These are phyloP conservation scores for Mallotus nudiflorus DNA, from an alignment of 345 rosid species.

Conservation along the genomic window DNA sequence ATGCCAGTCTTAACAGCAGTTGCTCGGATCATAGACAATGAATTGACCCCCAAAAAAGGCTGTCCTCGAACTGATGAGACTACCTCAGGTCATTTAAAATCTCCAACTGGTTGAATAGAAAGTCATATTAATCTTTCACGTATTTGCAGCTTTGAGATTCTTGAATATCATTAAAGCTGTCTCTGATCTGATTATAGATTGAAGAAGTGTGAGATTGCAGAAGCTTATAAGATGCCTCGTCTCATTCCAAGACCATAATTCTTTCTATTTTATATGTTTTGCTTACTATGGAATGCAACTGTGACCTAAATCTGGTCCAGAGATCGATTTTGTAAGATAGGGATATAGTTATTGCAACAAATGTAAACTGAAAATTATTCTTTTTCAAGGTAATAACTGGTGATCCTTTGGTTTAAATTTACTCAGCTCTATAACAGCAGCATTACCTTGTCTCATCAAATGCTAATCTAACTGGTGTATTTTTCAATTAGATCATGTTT, in stretches of 20 bases:
- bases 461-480: no score
- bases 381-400: not conserved
- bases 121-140: not conserved
- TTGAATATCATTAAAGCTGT: not conserved
- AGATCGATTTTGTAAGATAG: not conserved
- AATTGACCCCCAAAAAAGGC: slow-evolving; percentile 83
- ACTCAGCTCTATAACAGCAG: no score
- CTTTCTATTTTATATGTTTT: not conserved
- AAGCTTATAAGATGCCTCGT: not conserved
- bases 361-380: no score
- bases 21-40: slow-evolving; percentile 82
- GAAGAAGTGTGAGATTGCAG: slow-evolving; percentile 59
- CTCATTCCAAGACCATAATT: not conserved
- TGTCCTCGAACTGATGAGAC: slow-evolving; percentile 79
- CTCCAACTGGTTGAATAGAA: not conserved
- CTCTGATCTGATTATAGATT: slow-evolving; percentile 39
- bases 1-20: slow-evolving; percentile 94
- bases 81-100: slow-evolving; percentile 61
- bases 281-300: not conserved
- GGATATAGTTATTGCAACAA: no score
- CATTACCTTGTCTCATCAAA: no score
- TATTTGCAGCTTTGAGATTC: not conserved
- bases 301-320: not conserved
- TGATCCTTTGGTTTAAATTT: not conserved
- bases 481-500: no score